Percentiles rank a stretch among this genome's conserved stretches.
phyloP scores from a whole-genome alignment of 257 asterid species.

The Paulownia fortunei region DNA sequence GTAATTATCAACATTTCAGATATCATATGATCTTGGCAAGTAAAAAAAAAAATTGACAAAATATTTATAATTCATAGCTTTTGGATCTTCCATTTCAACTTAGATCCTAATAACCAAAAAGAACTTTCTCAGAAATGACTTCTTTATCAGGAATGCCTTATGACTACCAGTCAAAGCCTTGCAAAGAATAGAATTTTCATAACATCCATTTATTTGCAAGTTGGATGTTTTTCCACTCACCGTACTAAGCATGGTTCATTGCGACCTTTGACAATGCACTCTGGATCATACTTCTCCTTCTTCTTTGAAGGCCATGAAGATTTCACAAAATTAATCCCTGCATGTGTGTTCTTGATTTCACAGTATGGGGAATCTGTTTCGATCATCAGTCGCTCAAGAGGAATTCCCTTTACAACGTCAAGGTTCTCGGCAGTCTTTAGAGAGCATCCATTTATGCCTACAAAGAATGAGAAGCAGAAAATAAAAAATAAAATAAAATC shows the following conservation, averaged over 20 bases:
- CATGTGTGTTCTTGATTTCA: conserved; percentile 89
- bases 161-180: not conserved
- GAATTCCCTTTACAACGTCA: conserved; percentile 87
- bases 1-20: not conserved
- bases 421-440: conserved; percentile 82
- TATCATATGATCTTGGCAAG: not conserved
- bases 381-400: conserved; percentile 80
- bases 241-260: conserved; percentile 94
- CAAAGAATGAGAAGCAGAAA: conserved; percentile 22
- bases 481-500: not conserved
- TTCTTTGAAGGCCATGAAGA: conserved; percentile 90
- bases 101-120: not conserved
- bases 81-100: not conserved
- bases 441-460: conserved; percentile 93
- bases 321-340: conserved; percentile 75
- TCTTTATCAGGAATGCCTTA: not conserved
- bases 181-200: not conserved
- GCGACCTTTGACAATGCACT: conserved; percentile 90
- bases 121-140: conserved; percentile 3
- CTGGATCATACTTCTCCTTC: conserved; percentile 82
- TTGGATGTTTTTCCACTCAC: conserved; percentile 48
- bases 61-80: not conserved
- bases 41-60: not conserved
- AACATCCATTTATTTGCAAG: conserved; percentile 22
- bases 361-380: conserved; percentile 98